Evolutionary conservation across 306 rosid genomes (phyloP).

Genomic region (Oxytropis ochrocephala): DNA sequence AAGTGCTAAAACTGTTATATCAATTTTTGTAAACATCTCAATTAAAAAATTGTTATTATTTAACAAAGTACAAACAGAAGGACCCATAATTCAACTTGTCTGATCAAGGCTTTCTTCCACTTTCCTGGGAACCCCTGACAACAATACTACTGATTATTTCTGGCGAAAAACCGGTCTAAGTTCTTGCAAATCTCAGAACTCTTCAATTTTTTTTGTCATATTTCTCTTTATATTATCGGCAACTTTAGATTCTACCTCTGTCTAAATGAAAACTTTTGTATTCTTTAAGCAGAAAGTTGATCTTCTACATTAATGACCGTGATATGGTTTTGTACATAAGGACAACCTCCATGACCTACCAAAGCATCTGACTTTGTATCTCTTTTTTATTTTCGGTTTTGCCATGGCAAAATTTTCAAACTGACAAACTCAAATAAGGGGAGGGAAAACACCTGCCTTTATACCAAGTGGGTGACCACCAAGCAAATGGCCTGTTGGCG

Average conservation of each 20-base stretch:
- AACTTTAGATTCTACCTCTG: neutral
- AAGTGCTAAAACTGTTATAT: neutral
- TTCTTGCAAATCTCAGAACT: neutral
- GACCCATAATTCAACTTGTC: neutral
- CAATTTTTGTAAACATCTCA: neutral
- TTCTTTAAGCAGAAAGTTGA: neutral
- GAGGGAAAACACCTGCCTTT: neutral
- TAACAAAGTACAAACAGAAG: neutral
- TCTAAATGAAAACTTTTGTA: neutral
- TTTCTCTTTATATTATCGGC: neutral
- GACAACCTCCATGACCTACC: neutral
- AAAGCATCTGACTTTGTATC: neutral
- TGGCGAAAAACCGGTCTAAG: neutral
- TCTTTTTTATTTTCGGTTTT: neutral
- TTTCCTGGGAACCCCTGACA: neutral
- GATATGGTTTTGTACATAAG: neutral
- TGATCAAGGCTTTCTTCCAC: slow-evolving; percentile 10
- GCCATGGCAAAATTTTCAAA: neutral
- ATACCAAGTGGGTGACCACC: neutral
- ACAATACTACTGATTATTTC: neutral
- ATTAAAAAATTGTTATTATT: neutral
- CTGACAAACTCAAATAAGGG: neutral
- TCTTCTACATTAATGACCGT: neutral
- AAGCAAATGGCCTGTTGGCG: neutral
- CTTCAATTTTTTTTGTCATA: neutral